Percentiles rank a stretch among this genome's conserved stretches.
These are phyloP conservation scores for Raphanus hybrid DNA, from an alignment of 441 rosid species.

Conservation along the genomic window DNA sequence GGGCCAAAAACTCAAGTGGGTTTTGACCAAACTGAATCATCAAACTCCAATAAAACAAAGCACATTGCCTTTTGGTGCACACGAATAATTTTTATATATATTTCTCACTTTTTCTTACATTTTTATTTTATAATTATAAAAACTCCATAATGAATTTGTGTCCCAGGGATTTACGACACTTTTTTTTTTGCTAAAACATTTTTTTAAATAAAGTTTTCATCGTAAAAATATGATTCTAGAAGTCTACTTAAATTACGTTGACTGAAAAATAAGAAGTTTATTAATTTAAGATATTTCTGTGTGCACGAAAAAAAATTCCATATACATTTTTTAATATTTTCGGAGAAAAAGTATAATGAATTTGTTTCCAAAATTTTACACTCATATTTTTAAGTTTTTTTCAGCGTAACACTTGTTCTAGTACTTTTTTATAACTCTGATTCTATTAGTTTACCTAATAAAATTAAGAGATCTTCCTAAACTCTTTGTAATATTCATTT, in stretches of 20 bases:
- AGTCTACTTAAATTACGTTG: background rate
- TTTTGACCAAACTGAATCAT: conserved; percentile 45
- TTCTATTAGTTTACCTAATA: background rate
- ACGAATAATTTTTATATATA: background rate
- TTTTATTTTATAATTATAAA: conserved; percentile 9
- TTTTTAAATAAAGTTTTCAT: background rate
- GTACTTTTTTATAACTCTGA: background rate
- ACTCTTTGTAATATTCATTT: background rate
- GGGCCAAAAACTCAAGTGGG: conserved; percentile 41
- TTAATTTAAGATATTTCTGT: too few species aligned
- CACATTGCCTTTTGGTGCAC: conserved; percentile 37
- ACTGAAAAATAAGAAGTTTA: too few species aligned
- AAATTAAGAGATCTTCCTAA: background rate
- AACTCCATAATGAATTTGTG: background rate
- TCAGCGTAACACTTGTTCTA: too few species aligned
- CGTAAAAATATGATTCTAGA: background rate
- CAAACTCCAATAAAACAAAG: conserved; percentile 40
- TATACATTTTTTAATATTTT: background rate
- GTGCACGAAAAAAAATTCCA: too few species aligned
- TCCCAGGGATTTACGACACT: background rate
- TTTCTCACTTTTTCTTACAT: conserved; percentile 5
- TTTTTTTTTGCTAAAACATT: background rate
- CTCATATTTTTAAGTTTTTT: background rate
- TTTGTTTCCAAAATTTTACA: background rate
- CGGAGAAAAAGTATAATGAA: background rate